Evolutionary conservation across 2,329 filamentous ascomycete species (phyloP).

Genomic region (Coccinonectria pachysandricola): DNA sequence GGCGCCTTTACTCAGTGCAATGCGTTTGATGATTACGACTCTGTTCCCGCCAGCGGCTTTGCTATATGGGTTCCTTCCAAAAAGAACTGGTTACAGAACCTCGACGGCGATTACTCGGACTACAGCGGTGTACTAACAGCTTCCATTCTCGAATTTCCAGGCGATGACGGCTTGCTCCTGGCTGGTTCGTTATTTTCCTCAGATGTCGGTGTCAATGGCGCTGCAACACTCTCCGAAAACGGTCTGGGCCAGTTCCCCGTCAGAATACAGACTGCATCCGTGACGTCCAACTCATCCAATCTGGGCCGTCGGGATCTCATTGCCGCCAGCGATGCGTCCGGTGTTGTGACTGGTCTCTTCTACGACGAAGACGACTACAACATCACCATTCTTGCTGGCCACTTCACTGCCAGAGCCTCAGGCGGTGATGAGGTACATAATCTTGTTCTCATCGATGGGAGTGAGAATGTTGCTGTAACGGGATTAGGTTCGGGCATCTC

Average conservation of each 20-base stretch:
- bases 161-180: slow-evolving; percentile 55
- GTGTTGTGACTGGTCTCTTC: slow-evolving; percentile 70
- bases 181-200: slow-evolving; percentile 76
- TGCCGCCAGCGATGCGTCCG: slow-evolving; percentile 38
- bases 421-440: slow-evolving; percentile 69
- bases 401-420: slow-evolving; percentile 62
- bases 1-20: slow-evolving; percentile 69
- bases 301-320: slow-evolving; percentile 37
- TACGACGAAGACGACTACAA: slow-evolving; percentile 62
- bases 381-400: slow-evolving; percentile 78
- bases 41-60: slow-evolving; percentile 60
- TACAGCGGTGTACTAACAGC: slow-evolving; percentile 66
- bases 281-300: slow-evolving; percentile 24
- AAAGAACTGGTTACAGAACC: slow-evolving; percentile 78
- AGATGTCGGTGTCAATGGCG: slow-evolving; percentile 61
- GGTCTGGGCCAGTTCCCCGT: slow-evolving; percentile 48
- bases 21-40: slow-evolving; percentile 52
- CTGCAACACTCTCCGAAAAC: slow-evolving; percentile 50
- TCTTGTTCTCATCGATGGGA: slow-evolving; percentile 56
- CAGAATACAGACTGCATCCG: slow-evolving; percentile 32
- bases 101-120: slow-evolving; percentile 52
- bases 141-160: slow-evolving; percentile 53
- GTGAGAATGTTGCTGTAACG: slow-evolving; percentile 57
- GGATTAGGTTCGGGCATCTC: slow-evolving; percentile 61
- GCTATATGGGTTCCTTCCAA: slow-evolving; percentile 85